These are phyloP conservation scores for Mayamaea pseudoterrestris DNA, from an alignment of 108 stramenopile genomes.

Conservation along the genomic window DNA sequence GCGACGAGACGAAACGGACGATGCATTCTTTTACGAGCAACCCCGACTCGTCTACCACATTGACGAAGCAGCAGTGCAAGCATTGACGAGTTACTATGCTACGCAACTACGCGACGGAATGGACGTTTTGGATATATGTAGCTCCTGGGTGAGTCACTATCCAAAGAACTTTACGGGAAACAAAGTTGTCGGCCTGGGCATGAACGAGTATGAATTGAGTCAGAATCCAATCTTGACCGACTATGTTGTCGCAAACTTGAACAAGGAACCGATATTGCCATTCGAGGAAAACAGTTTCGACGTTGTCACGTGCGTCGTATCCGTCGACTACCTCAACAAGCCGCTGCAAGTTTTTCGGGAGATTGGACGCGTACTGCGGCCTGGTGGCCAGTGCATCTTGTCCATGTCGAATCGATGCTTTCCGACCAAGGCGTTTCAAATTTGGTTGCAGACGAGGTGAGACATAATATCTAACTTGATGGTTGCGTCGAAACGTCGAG, in stretches of 20 bases:
- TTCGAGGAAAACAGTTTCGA: conserved; percentile 82
- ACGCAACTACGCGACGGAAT: conserved; percentile 61
- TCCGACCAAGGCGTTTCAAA: conserved; percentile 36
- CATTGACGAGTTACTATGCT: conserved; percentile 72
- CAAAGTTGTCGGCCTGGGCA: conserved; percentile 73
- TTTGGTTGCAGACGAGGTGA: conserved; percentile 41
- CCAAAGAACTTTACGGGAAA: conserved; percentile 67
- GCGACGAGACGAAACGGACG: conserved; percentile 60
- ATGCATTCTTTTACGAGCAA: conserved; percentile 55
- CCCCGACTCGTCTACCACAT: conserved; percentile 75
- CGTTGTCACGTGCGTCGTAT: conserved; percentile 88
- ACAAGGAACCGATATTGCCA: conserved; percentile 75
- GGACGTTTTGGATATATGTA: conserved; percentile 89
- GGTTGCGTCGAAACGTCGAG: conserved; percentile 68
- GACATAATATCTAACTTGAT: no score
- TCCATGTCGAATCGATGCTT: conserved; percentile 81
- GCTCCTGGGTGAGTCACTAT: conserved; percentile 85
- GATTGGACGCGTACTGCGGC: conserved; percentile 80
- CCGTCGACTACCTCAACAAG: conserved; percentile 84
- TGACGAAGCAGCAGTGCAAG: conserved; percentile 67
- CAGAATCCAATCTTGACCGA: conserved; percentile 72
- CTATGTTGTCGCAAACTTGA: conserved; percentile 86
- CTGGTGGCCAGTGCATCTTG: conserved; percentile 78
- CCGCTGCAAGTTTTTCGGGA: conserved; percentile 73
- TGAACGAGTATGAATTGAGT: conserved; percentile 88